A percentile compares a stretch with the other conserved stretches of the same genome.
Evolutionary conservation across 2,329 filamentous ascomycete species (phyloP).

Genomic region (Phaeosphaeria sp.): DNA sequence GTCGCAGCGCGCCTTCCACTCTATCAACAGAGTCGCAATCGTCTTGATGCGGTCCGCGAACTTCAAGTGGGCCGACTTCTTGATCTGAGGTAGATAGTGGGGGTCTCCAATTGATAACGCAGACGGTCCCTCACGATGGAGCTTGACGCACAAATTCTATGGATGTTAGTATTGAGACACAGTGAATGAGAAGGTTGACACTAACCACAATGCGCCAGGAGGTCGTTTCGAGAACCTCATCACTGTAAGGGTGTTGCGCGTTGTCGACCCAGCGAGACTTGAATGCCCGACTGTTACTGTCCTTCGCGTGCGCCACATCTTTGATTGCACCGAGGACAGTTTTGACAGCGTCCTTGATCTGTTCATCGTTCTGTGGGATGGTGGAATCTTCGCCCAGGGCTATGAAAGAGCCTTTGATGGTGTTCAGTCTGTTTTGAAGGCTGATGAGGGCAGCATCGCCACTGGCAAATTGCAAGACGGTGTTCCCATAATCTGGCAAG

Average conservation of each 20-base stretch:
- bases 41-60: not conserved
- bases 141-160: not conserved
- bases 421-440: not conserved
- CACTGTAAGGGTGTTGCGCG: not conserved
- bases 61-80: not conserved
- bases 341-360: not conserved
- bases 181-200: not conserved
- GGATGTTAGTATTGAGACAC: not conserved
- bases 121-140: not conserved
- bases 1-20: not conserved
- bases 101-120: not conserved
- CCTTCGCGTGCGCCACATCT: not conserved
- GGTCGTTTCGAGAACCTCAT: not conserved
- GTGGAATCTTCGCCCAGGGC: not conserved
- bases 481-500: not conserved
- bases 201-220: not conserved
- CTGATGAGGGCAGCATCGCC: not conserved
- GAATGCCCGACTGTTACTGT: not conserved
- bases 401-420: not conserved
- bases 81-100: not conserved
- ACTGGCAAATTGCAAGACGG: not conserved
- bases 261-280: not conserved
- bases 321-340: not conserved
- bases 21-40: not conserved
- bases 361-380: not conserved